Evolutionary conservation across 2,329 filamentous ascomycete species (phyloP).

Genomic region (Cercospora zeae-maydis): DNA sequence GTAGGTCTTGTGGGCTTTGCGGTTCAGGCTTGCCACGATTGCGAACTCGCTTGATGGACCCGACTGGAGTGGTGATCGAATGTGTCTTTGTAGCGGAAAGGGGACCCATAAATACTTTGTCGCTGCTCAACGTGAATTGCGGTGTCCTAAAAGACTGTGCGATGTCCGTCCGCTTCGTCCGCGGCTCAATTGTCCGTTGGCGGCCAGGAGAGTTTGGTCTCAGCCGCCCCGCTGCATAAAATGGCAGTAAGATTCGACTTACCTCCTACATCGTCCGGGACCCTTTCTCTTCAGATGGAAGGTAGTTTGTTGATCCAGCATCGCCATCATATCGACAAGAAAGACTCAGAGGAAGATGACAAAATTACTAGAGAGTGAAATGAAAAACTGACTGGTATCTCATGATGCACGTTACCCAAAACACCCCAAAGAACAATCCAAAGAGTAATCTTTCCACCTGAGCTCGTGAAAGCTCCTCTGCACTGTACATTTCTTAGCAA

Average conservation of each 20-base stretch:
- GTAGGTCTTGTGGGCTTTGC: not conserved
- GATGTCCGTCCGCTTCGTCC: not conserved
- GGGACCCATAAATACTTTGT: not conserved
- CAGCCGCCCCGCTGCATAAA: not conserved
- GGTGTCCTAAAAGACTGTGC: not conserved
- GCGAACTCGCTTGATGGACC: not conserved
- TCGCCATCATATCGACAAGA: not conserved
- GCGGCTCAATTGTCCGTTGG: not conserved
- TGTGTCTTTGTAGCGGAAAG: not conserved
- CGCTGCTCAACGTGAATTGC: not conserved
- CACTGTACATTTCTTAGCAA: not conserved
- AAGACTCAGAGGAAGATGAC: not conserved
- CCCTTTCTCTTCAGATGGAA: not conserved
- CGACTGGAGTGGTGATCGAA: not conserved
- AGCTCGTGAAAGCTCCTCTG: constrained; percentile 1
- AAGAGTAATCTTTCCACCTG: not conserved
- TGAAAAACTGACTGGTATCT: constrained; percentile 11
- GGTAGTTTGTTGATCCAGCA: not conserved
- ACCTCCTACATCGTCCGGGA: not conserved
- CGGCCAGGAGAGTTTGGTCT: not conserved
- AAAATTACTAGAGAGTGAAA: not conserved
- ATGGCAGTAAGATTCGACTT: not conserved
- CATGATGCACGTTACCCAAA: constrained; percentile 21
- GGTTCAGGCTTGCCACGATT: not conserved
- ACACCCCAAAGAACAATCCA: not conserved